Evolutionary conservation across 202 grass and related monocot genomes (phyloP).

Genomic region (Zizania palustris): DNA sequence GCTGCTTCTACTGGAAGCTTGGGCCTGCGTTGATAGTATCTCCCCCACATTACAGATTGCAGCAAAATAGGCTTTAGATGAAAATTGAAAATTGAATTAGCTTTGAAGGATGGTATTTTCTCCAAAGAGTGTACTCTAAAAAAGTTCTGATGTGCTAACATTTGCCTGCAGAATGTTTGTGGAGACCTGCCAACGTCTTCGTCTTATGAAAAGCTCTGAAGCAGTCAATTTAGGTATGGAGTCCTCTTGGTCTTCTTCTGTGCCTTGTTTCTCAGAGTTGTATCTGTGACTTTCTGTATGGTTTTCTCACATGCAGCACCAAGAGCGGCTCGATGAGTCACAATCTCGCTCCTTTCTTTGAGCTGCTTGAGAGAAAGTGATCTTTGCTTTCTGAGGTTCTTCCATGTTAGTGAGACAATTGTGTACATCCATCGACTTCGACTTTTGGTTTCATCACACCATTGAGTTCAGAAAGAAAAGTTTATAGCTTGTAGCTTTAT

Average conservation of each 20-base stretch:
- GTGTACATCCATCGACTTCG: constrained; percentile 50
- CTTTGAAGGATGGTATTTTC: neutral
- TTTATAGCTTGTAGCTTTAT: constrained; percentile 24
- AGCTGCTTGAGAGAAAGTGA: constrained; percentile 9
- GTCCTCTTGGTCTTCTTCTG: neutral
- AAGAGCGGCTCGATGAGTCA: constrained; percentile 55
- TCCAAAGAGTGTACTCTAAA: neutral
- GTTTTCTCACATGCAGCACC: constrained; percentile 55
- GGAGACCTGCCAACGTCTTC: constrained; percentile 77
- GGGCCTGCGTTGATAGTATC: too few species aligned
- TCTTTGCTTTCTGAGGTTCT: constrained; percentile 46
- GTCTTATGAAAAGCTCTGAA: constrained; percentile 86
- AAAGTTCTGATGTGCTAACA: constrained; percentile 30
- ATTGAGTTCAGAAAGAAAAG: constrained; percentile 30
- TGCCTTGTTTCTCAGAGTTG: constrained; percentile 6
- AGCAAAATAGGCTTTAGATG: constrained; percentile 1
- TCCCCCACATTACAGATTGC: too few species aligned
- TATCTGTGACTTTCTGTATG: neutral
- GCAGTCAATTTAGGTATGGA: constrained; percentile 61
- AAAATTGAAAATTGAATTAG: constrained; percentile 1
- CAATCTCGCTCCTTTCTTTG: constrained; percentile 11
- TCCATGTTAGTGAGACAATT: constrained; percentile 41
- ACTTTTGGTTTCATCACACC: constrained; percentile 33
- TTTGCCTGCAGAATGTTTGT: constrained; percentile 77
- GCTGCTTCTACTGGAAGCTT: too few species aligned